Evolutionary conservation across 352 stramenopile species (phyloP), one percentile per base, ranked within the genome.

Genomic region (Phytophthora citrophthora): DNA sequence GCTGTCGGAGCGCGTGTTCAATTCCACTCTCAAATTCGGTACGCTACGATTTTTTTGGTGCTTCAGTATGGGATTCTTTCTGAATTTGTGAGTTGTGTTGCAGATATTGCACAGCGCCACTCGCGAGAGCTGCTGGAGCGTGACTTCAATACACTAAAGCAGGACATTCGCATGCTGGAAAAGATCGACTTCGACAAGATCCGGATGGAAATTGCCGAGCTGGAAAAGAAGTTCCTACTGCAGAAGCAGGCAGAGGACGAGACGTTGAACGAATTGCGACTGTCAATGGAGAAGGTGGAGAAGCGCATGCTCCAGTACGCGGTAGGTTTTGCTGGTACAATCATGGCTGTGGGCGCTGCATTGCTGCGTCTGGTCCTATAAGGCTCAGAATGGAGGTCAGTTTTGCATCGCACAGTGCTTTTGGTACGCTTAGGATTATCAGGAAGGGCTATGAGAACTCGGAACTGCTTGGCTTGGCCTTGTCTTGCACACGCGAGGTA

Each of bases 151-250:
- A 94, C 89, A 48, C 74, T 96, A 27, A 96, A 96, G 70, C 86
- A 94, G 60, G 88, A 96, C 64, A 96, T 96, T 64, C 86, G 88
- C 51, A 94, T 96, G 88, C 79, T 93, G 9, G 88, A 96, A 69
- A 94, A 96, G 64, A 91, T 94, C 63, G 88, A 96, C 58, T 94
- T 96, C 53, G 88, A 96, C 70, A 93, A 94, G 61, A 90, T 96
- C 56, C 88, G 86, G 55, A 86, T 93, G 64, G 88, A 96, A 61
- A 92, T 96, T 40, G 79, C 81, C 2, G 86, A 94, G 71, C 82
- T 96, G 7, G 88, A 96, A 59, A 94, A 94, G 41, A 94, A 96
- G 68, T 96, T 96, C 73, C 59, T 96, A 57, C 70, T 96, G 49
- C 88, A 96, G 53, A 96, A 96, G 68, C 87, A 96, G 61, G 84